Percentiles rank a stretch among this genome's conserved stretches.
Conservation (phyloP, 202 grass and related monocot genomes). For the Panicum hallii region DNA sequence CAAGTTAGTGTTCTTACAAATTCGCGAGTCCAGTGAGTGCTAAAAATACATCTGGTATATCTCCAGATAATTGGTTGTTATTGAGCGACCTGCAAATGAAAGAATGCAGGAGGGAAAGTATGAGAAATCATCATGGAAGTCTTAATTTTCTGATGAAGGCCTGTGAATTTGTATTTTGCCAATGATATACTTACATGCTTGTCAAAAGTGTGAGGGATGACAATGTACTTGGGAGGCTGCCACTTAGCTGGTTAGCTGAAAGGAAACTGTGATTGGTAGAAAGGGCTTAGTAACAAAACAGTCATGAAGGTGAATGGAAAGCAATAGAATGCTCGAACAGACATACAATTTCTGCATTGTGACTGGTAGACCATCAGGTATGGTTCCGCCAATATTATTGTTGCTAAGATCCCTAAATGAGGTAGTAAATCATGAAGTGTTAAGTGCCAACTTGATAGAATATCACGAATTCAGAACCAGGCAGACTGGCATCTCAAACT, state of each 20-base stretch:
- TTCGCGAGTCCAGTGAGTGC: constrained; percentile 65
- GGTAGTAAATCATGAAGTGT: constrained; percentile 38
- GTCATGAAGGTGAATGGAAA: constrained; percentile 14
- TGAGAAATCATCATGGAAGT: constrained; percentile 33
- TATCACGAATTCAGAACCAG: background rate
- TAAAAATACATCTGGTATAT: constrained; percentile 81
- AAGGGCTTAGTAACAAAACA: constrained; percentile 38
- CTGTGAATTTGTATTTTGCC: constrained; percentile 9
- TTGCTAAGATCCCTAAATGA: constrained; percentile 87
- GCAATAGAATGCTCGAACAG: constrained; percentile 23
- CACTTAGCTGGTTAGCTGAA: constrained; percentile 87
- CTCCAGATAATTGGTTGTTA: constrained; percentile 73
- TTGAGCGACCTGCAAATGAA: constrained; percentile 76
- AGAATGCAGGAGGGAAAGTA: constrained; percentile 32
- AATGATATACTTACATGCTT: constrained; percentile 69
- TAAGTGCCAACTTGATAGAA: constrained; percentile 36
- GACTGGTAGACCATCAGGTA: constrained; percentile 80
- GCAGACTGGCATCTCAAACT: constrained; percentile 1
- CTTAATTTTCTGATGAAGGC: constrained; percentile 37
- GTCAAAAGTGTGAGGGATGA: constrained; percentile 73
- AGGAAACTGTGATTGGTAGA: constrained; percentile 70
- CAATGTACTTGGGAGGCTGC: constrained; percentile 72
- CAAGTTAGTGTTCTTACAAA: constrained; percentile 62
- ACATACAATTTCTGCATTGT: constrained; percentile 83
- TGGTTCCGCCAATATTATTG: constrained; percentile 89